Evolutionary conservation across 345 rosid species (phyloP).

Genomic region (Brassica napus): Da-Ae NC_063449.1:16846001-16846500

Average conservation of each 20-base stretch:
- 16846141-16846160: constrained; percentile 14
- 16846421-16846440: constrained; percentile 79
- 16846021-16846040: no score
- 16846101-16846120: constrained; percentile 33
- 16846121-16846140: constrained; percentile 23
- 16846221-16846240: constrained; percentile 18
- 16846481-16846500: constrained; percentile 73
- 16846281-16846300: constrained; percentile 74
- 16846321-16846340: constrained; percentile 65
- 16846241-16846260: constrained; percentile 67
- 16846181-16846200: constrained; percentile 27
- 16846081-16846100: constrained; percentile 25
- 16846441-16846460: constrained; percentile 70
- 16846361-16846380: constrained; percentile 17
- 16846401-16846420: constrained; percentile 28
- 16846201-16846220: constrained; percentile 17
- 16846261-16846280: constrained; percentile 69
- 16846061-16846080: not conserved
- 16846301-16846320: constrained; percentile 88
- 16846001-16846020: no score
- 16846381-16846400: not conserved
- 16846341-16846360: not conserved
- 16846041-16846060: not conserved
- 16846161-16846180: constrained; percentile 29
- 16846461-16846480: constrained; percentile 59